Percentiles rank a stretch among this genome's conserved stretches.
phyloP scores from a whole-genome alignment of 768 basidiomycete species.

The Albatrellus ellisii region DNA sequence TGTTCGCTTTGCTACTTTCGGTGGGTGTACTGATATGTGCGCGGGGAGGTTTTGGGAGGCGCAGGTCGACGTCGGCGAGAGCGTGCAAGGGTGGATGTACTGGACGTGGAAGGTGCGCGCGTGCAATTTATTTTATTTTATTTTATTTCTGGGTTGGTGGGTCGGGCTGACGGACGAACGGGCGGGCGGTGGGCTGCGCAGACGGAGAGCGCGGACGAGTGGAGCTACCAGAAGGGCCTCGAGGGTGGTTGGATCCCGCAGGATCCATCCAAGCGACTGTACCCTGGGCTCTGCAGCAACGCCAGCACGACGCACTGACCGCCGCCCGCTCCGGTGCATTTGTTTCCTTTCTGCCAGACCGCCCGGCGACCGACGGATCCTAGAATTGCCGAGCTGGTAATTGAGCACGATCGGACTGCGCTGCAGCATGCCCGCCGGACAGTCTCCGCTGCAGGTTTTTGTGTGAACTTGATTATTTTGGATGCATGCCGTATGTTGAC shows the following conservation, averaged over 20 bases:
- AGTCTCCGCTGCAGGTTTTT: no score
- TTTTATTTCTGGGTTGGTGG: no score
- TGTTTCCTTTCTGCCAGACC: no score
- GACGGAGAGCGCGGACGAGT: conserved; percentile 60
- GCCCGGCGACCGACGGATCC: no score
- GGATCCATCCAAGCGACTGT: conserved; percentile 50
- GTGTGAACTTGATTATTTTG: no score
- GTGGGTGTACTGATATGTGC: not conserved
- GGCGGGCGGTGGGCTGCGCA: no score
- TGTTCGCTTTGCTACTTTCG: conserved; percentile 4
- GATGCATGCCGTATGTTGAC: no score
- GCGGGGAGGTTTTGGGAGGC: conserved; percentile 59
- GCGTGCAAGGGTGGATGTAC: conserved; percentile 57
- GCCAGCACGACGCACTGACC: not conserved
- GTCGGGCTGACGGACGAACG: no score
- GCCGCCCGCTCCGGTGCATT: not conserved
- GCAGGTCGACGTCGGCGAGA: conserved; percentile 64
- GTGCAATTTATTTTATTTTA: no score
- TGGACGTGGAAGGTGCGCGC: conserved; percentile 85
- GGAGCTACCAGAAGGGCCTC: conserved; percentile 64
- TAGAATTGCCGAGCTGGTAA: no score
- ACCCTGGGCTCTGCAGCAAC: conserved; percentile 43
- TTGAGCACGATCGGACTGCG: no score
- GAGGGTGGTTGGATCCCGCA: conserved; percentile 70
- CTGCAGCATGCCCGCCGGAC: no score